Evolutionary conservation across 352 stramenopile genomes (phyloP), one percentile per base, ranked within the genome.

Genomic region (Pythium brachiatum): DNA sequence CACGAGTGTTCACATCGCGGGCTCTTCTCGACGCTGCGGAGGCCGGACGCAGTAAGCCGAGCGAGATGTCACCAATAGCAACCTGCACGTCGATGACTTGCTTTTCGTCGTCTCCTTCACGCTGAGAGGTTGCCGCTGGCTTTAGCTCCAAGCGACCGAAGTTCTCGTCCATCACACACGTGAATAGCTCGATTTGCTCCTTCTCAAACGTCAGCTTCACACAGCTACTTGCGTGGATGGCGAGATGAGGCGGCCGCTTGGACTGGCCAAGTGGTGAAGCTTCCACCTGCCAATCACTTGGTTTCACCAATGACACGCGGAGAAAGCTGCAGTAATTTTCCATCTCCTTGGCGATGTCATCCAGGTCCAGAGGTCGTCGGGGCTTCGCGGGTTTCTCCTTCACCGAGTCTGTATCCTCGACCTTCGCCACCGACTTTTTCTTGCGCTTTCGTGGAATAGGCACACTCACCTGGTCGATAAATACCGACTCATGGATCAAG

Each of bases 111-210:
- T 74, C 62, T 29, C 57, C 55, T 2, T 68, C 46, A 55, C 61
- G 36, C 6, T 13, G 6, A 0, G 31, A 6, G 32, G 32, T 47
- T 1, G 27, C 26, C 9, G 25, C 16, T 20, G 57, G 43, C 2
- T 31, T 29, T 0, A 70, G 46, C 38, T 81, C 66, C 15, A 58
- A 44, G 11, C 62, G 63, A 16, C 58, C 67, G 58, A 90, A 79
- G 54, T 92, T 90, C 44, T 90, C 82, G 27, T 86, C 70, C 2
- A 81, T 38, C 38, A 92, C 69, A 23, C 83, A 84, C n/a, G 68
- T 67, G 9, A 90, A 51, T 15, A 92, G 66, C 55, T 90, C 77
- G 3, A 91, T 55, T 34, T 91, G 82, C 27, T 84, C 78, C 8
- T 78, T 73, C 60, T 91, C 83, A 1, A 89, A 50, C 1, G 72